Percentiles rank a stretch among this genome's conserved stretches.
Conservation (phyloP, 192 early-diverging fungal genomes). For the Podila horticola region DNA sequence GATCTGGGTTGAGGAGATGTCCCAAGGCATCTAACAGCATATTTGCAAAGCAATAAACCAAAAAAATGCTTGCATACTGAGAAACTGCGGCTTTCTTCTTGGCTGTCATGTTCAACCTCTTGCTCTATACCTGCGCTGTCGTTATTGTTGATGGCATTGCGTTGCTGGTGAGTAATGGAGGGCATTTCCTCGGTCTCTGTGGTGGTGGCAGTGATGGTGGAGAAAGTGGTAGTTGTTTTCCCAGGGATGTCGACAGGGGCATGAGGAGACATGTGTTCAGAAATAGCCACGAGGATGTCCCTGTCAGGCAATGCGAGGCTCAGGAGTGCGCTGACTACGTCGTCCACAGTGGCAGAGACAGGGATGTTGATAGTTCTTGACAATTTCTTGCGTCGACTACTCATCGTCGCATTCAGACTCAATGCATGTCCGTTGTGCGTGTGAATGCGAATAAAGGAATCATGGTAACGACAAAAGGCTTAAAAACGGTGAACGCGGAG, state of each 20-base stretch:
- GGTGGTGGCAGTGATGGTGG: background rate
- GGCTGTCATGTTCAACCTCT: no score
- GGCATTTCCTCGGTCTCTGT: background rate
- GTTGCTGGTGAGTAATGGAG: background rate
- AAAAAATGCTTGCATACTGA: no score
- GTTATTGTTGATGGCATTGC: background rate
- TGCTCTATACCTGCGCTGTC: background rate
- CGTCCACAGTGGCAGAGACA: background rate
- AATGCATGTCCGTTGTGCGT: background rate
- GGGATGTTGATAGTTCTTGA: background rate
- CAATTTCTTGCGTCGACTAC: slow-evolving; percentile 2
- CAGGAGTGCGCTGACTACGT: background rate
- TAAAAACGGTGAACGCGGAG: background rate
- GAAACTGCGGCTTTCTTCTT: no score
- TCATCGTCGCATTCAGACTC: background rate
- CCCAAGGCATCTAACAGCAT: background rate
- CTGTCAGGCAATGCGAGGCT: background rate
- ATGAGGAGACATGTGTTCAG: no score
- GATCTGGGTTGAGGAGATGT: background rate
- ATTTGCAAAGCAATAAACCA: no score
- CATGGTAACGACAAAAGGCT: background rate
- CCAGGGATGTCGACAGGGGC: no score
- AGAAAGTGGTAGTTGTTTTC: background rate
- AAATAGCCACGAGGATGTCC: background rate
- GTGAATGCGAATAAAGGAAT: background rate